phyloP scores from a whole-genome alignment of 495 filamentous ascomycete species.

The Cercophora scortea region DNA sequence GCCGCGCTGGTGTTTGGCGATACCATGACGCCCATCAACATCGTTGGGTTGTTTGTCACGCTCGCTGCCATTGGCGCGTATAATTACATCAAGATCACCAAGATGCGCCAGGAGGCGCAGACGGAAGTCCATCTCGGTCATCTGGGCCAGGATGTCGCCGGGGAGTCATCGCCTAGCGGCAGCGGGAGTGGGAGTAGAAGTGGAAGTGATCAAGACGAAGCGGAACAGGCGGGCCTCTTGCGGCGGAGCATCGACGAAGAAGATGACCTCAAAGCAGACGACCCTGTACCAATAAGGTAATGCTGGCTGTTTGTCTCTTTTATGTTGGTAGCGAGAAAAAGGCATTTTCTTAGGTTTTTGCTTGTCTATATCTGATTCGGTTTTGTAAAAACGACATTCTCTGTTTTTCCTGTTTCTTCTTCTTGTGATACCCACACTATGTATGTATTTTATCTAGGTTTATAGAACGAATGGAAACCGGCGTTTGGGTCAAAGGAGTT shows the following conservation, averaged over 20 bases:
- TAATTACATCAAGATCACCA: conserved; percentile 88
- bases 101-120: conserved; percentile 71
- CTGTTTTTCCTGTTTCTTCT: too few relatives aligned
- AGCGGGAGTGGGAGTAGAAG: conserved; percentile 11
- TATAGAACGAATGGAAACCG: too few relatives aligned
- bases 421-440: too few relatives aligned
- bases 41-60: conserved; percentile 81
- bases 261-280: not conserved
- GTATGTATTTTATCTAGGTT: too few relatives aligned
- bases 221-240: conserved; percentile 18
- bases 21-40: conserved; percentile 78
- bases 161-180: conserved; percentile 5
- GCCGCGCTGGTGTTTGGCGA: conserved; percentile 88
- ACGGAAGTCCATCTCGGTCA: conserved; percentile 31
- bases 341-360: too few relatives aligned
- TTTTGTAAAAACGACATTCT: too few relatives aligned
- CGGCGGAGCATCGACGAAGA: conserved; percentile 7
- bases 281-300: too few relatives aligned
- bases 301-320: too few relatives aligned
- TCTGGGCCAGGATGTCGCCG: not conserved
- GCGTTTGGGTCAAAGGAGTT: too few relatives aligned
- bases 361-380: too few relatives aligned
- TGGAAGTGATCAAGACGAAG: conserved; percentile 2
- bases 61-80: conserved; percentile 80
- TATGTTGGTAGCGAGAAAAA: too few relatives aligned